Evolutionary conservation across 345 rosid genomes (phyloP).

Genomic region (Citrus hindsii): DNA sequence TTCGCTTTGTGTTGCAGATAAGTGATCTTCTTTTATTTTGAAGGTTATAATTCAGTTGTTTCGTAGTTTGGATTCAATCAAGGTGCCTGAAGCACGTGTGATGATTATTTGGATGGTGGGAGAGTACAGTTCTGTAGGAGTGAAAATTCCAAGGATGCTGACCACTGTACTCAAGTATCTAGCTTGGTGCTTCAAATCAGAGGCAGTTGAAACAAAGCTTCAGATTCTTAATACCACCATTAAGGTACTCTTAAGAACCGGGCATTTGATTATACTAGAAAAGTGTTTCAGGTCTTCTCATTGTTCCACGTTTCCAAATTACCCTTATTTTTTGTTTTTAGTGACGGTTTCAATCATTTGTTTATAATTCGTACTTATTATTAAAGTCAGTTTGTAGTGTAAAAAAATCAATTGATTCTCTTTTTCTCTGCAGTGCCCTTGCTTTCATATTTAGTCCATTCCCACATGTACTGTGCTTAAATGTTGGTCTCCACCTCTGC

Average conservation of each 20-base stretch:
- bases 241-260: constrained; percentile 47
- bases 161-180: constrained; percentile 75
- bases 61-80: constrained; percentile 79
- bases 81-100: constrained; percentile 85
- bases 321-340: not conserved
- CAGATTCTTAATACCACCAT: constrained; percentile 74
- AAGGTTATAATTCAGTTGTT: constrained; percentile 84
- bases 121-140: constrained; percentile 71
- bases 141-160: constrained; percentile 70
- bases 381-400: not conserved
- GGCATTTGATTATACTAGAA: not conserved
- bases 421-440: no score
- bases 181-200: constrained; percentile 84
- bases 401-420: not conserved
- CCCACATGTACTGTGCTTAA: not conserved
- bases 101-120: constrained; percentile 94
- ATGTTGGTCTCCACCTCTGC: not conserved
- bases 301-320: not conserved
- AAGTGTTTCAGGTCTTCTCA: not conserved
- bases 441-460: not conserved
- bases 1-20: not conserved
- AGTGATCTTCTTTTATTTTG: not conserved
- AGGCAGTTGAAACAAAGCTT: constrained; percentile 81
- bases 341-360: not conserved
- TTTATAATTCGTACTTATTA: not conserved